Evolutionary conservation across 768 basidiomycete genomes (phyloP), one percentile per base, ranked within the genome.

Genomic region (Calocera viscosa): DNA sequence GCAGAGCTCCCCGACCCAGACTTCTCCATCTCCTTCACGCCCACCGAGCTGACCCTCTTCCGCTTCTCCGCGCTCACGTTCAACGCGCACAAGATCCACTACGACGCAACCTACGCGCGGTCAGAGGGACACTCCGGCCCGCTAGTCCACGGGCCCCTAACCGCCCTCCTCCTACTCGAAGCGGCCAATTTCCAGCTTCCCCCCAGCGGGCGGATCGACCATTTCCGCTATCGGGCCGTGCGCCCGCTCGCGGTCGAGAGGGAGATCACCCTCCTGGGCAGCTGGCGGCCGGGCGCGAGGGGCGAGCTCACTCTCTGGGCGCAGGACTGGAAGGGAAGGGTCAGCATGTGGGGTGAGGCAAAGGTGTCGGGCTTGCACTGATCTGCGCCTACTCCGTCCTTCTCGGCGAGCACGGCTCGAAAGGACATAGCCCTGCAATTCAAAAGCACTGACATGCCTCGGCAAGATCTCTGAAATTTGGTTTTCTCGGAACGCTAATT

Each of bases 21-120:
- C 69, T 86, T 89, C 73, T 81, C 83, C 2, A 86, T 90, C 74
- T 79, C 77, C 33, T 90, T 85, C 72, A 83, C 76, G 16, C 90
- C 90, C 1, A 84, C 82, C 28, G 75, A 84, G 38, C 84, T 86
- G 10, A 90, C 87, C 0, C 78, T 93, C 24, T 94, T 94, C 78
- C 85, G 90, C 26, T 94, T 88, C 76, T 92, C 90, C 2, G 89
- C 91, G 22, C 78, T 94, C 26, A 92, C 86, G 70, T 91, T 90
- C 78, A 93, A 94, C 71, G 88, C 84, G 14, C 91, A 94, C 70
- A 81, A 85, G 70, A 89, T 94, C 70, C 91, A 94, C 75, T 82
- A 92, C 30, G 89, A 92, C 76, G 84, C 84, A 67, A 83, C 86
- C 26, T 90, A 86, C 72, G 84, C 88, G 5, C 83, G 82, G 49